Conservation (phyloP, 768 basidiomycete genomes). For the Tricholoma flavovirens region DNA sequence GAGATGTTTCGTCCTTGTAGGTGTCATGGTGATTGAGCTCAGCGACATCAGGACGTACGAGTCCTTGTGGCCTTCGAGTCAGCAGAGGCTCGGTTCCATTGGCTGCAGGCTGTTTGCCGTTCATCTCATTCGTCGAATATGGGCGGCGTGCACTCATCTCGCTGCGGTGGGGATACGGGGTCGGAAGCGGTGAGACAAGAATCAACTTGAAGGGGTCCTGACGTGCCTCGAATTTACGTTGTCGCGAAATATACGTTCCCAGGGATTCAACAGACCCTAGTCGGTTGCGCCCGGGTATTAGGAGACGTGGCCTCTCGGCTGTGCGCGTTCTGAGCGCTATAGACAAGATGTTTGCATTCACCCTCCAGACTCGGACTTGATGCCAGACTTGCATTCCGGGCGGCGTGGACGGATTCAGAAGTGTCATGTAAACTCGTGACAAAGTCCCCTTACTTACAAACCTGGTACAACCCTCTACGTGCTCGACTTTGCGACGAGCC, state of each 20-base stretch:
- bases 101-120: neutral
- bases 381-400: slow-evolving; percentile 16
- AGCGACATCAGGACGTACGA: slow-evolving; percentile 10
- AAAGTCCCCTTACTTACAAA: neutral
- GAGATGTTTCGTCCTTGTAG: slow-evolving; percentile 40
- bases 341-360: slow-evolving; percentile 6
- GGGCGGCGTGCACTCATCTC: slow-evolving; percentile 20
- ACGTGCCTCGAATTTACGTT: slow-evolving; percentile 1
- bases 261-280: slow-evolving; percentile 3
- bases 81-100: slow-evolving; percentile 4
- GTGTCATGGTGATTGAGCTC: slow-evolving; percentile 25
- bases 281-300: slow-evolving; percentile 11
- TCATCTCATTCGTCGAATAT: slow-evolving; percentile 20
- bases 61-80: slow-evolving; percentile 6
- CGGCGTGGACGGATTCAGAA: too few species aligned
- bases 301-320: slow-evolving; percentile 11
- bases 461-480: too few species aligned
- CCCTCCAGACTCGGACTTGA: slow-evolving; percentile 11
- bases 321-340: neutral
- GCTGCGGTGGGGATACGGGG: neutral
- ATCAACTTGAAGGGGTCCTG: neutral
- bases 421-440: slow-evolving; percentile 4
- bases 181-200: slow-evolving; percentile 5
- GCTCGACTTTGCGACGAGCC: too few species aligned
- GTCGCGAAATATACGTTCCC: slow-evolving; percentile 9